Evolutionary conservation across 441 rosid genomes (phyloP), one percentile per base, ranked within the genome.

Genomic region (Sinapis alba): DNA sequence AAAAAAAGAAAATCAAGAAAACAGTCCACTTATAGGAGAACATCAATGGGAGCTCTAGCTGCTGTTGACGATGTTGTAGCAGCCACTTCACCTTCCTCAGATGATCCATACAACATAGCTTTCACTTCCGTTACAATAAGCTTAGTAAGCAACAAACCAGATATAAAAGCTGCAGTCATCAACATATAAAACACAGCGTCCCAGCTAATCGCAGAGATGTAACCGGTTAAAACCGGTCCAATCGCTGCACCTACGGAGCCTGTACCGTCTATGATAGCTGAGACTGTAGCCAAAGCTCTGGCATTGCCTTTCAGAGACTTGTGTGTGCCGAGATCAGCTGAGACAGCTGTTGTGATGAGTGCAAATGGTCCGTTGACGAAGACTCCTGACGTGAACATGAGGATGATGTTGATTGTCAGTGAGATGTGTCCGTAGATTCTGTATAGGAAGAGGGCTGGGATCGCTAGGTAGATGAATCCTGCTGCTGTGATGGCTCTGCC

Each of bases 221-320:
- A 95, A 19, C 99, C 99, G 0, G 99, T 91, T 8, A 95, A 56
- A 6, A 93, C 59, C 9, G 99, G 99, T 61, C 99, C 99, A 21
- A 95, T 78, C 26, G 99, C 99, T 5, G 99, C 97, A 73, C 99
- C 99, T 0, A 95, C 81, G 0, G 99, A 95, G 61, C 99, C 99
- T 3, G 99, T 95, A 24, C 99, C 98, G 65, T 95, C 98, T 69
- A 95, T 95, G 8, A 95, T 95, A n/a, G 99, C 99, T 1, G 95
- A 86, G 5, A 93, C 97, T 0, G 99, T 95, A 5, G 99, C 99
- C 83, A 95, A 75, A 6, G 98, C 99, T 38, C 94, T 82, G 0
- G 95, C 89, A 84, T 89, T 90, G 50, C 97, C 99, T 68, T 84
- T 85, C 20, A 95, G 73, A n/a, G 98, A 93, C 61, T 89, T 88